These are phyloP conservation scores for Pythium chondricola DNA, from an alignment of 352 stramenopile species.

Conservation along the genomic window DNA sequence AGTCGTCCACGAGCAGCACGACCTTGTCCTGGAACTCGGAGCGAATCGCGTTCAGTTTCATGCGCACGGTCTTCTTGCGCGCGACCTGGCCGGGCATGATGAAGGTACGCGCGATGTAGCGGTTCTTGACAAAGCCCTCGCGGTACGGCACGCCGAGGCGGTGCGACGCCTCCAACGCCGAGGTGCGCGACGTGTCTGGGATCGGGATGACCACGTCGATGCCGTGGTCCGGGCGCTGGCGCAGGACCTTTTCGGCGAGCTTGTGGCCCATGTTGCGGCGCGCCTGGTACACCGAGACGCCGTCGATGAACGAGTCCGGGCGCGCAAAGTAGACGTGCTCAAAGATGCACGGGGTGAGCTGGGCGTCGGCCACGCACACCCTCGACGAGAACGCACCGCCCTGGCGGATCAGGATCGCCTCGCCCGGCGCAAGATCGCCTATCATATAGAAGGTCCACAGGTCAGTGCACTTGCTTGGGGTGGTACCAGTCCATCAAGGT, in stretches of 20 bases:
- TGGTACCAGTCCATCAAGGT: background rate
- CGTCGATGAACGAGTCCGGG: slow-evolving; percentile 98
- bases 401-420: slow-evolving; percentile 95
- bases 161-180: slow-evolving; percentile 88
- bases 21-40: slow-evolving; percentile 91
- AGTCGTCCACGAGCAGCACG: slow-evolving; percentile 99
- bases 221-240: slow-evolving; percentile 85
- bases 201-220: slow-evolving; percentile 99
- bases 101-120: slow-evolving; percentile 99
- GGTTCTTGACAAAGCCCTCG: slow-evolving; percentile 99
- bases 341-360: slow-evolving; percentile 97
- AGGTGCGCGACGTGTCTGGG: slow-evolving; percentile 96
- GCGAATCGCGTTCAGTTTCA: slow-evolving; percentile 98
- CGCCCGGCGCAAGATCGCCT: slow-evolving; percentile 92
- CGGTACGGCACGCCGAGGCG: slow-evolving; percentile 91
- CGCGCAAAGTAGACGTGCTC: slow-evolving; percentile 99
- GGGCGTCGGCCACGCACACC: slow-evolving; percentile 63
- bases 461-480: too few species aligned
- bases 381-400: slow-evolving; percentile 82
- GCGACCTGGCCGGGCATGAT: slow-evolving; percentile 98
- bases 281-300: slow-evolving; percentile 97
- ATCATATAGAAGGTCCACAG: too few species aligned
- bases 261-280: slow-evolving; percentile 98
- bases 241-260: slow-evolving; percentile 94
- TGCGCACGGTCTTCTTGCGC: slow-evolving; percentile 95